phyloP scores from a whole-genome alignment of 2,329 filamentous ascomycete species.

The Chaetothyriales sp. region DNA sequence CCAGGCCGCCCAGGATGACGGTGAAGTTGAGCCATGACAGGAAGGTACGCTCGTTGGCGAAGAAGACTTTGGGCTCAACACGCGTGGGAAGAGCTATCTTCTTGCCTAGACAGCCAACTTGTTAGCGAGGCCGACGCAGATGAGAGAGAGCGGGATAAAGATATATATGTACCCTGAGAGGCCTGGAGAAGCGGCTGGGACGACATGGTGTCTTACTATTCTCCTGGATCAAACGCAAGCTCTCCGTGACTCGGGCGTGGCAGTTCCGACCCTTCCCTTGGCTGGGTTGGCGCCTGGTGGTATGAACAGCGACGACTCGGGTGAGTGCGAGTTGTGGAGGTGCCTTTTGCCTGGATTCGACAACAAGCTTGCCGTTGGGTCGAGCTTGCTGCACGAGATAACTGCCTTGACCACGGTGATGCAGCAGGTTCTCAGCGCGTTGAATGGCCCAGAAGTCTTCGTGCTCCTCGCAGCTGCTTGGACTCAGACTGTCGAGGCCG shows the following conservation, averaged over 20 bases:
- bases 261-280: neutral
- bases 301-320: neutral
- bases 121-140: conserved; percentile 4
- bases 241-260: neutral
- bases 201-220: conserved; percentile 53
- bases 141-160: neutral
- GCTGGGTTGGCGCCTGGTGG: neutral
- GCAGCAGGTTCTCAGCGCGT: no score
- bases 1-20: conserved; percentile 90
- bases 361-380: conserved; percentile 8
- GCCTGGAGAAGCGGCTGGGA: conserved; percentile 92
- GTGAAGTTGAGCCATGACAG: conserved; percentile 99
- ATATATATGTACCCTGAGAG: conserved; percentile 28
- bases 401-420: neutral
- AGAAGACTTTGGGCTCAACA: conserved; percentile 99
- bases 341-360: neutral
- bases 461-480: no score
- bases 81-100: conserved; percentile 94
- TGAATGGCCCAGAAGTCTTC: no score
- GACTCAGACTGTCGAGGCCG: neutral
- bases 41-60: conserved; percentile 98
- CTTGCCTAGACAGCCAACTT: conserved; percentile 53
- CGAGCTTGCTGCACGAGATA: no score
- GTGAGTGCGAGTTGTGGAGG: neutral
- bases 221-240: neutral